Percentiles rank a stretch among this genome's conserved stretches.
Conservation (phyloP, 768 basidiomycete genomes). For the Pulveroboletus sp. region DNA sequence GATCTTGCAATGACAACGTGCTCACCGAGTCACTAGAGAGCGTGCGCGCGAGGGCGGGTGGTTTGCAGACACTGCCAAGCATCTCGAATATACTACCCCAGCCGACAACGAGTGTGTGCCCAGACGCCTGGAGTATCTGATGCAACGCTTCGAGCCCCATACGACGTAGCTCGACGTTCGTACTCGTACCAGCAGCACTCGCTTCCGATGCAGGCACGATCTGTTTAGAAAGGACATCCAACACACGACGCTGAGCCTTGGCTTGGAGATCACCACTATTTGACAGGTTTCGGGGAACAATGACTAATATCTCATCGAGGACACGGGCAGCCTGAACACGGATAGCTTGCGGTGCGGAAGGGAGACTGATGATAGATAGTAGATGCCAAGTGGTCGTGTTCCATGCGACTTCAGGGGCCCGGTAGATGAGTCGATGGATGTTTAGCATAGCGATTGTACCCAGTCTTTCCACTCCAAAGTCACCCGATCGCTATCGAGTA, state of each 20-base stretch:
- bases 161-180: slow-evolving; percentile 70
- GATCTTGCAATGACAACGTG: slow-evolving; percentile 37
- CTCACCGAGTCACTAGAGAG: slow-evolving; percentile 39
- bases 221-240: slow-evolving; percentile 82
- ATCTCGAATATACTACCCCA: slow-evolving; percentile 95
- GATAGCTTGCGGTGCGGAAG: slow-evolving; percentile 67
- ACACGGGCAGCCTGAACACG: slow-evolving; percentile 87
- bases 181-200: slow-evolving; percentile 40
- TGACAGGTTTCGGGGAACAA: slow-evolving; percentile 68
- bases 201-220: slow-evolving; percentile 45
- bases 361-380: slow-evolving; percentile 66
- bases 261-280: slow-evolving; percentile 58
- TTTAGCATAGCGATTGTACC: slow-evolving; percentile 78
- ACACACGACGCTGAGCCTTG: slow-evolving; percentile 72
- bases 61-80: slow-evolving; percentile 81
- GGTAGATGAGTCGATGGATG: slow-evolving; percentile 80
- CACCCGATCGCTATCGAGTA: slow-evolving; percentile 67
- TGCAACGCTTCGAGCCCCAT: slow-evolving; percentile 90
- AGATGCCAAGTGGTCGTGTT: slow-evolving; percentile 75
- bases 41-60: slow-evolving; percentile 37
- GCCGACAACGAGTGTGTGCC: slow-evolving; percentile 86
- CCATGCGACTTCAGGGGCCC: slow-evolving; percentile 84
- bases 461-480: slow-evolving; percentile 89
- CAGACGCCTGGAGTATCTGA: slow-evolving; percentile 85
- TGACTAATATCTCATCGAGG: slow-evolving; percentile 75